Conservation (phyloP, 176 grass and related monocot species). For the Calamus simplicifolius region DNA sequence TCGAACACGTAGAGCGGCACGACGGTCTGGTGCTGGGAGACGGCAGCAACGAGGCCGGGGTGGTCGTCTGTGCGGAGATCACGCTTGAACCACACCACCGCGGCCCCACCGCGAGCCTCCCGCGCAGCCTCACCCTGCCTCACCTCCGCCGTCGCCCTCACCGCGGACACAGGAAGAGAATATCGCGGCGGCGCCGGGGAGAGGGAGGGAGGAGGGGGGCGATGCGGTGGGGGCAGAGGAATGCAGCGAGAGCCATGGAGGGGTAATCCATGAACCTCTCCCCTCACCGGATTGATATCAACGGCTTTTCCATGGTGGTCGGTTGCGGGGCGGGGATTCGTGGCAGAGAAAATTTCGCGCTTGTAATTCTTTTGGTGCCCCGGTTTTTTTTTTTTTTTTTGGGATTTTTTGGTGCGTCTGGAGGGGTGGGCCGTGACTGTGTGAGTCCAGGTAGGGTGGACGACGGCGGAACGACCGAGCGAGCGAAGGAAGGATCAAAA, state of each 20-base stretch:
- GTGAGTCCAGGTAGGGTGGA: too few species aligned
- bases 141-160: conserved; percentile 3
- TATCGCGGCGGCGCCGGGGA: conserved; percentile 2
- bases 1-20: conserved; percentile 94
- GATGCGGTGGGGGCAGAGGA: conserved; percentile 23
- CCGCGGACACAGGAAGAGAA: not conserved
- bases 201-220: conserved; percentile 6
- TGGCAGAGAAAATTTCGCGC: conserved; percentile 38
- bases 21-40: conserved; percentile 40
- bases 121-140: not conserved
- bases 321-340: conserved; percentile 13
- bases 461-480: too few species aligned
- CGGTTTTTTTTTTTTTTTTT: too few species aligned
- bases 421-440: too few species aligned
- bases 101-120: conserved; percentile 20
- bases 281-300: conserved; percentile 37
- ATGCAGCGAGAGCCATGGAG: conserved; percentile 57
- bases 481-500: too few species aligned
- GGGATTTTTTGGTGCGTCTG: too few species aligned
- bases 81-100: conserved; percentile 97
- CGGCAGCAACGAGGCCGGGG: conserved; percentile 61
- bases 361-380: too few species aligned
- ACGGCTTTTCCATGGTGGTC: conserved; percentile 35
- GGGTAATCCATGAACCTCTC: conserved; percentile 40
- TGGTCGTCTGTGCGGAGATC: conserved; percentile 84